Conservation (phyloP, 2,329 filamentous ascomycete species). For the Venturia pyrina region DNA sequence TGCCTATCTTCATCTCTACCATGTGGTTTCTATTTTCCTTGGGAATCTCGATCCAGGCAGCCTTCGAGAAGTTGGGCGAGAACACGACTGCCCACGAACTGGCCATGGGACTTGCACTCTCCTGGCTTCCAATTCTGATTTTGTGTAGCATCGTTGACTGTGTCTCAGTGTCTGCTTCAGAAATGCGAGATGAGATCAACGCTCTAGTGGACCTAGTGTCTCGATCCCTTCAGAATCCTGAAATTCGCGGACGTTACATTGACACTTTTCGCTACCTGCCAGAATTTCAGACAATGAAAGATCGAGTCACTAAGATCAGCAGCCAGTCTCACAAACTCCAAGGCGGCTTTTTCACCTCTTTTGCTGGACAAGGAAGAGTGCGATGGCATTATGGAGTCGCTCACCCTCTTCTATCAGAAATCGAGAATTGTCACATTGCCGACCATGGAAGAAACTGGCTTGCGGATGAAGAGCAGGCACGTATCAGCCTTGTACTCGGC, state of each 20-base stretch:
- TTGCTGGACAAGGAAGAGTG: conserved; percentile 12
- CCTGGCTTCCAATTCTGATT: conserved; percentile 12
- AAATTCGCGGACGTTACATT: background rate
- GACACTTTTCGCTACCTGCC: background rate
- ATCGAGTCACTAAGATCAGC: conserved; percentile 10
- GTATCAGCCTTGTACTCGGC: conserved; percentile 11
- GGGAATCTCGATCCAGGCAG: conserved; percentile 12
- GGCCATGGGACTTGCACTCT: conserved; percentile 10
- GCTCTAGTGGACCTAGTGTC: conserved; percentile 9
- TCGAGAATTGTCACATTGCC: conserved; percentile 13
- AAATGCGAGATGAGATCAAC: conserved; percentile 11
- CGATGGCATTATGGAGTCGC: conserved; percentile 13
- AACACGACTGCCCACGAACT: conserved; percentile 13
- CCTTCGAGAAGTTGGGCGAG: conserved; percentile 11
- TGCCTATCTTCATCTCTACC: conserved; percentile 13
- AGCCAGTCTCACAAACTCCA: background rate
- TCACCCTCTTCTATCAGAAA: conserved; percentile 12
- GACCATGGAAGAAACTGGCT: conserved; percentile 13
- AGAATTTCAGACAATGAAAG: background rate
- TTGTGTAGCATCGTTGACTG: conserved; percentile 13
- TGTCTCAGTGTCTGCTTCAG: conserved; percentile 7
- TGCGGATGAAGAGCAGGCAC: conserved; percentile 7
- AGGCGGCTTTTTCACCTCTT: conserved; percentile 8
- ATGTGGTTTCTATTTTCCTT: conserved; percentile 13
- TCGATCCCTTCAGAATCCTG: conserved; percentile 6